phyloP scores from a whole-genome alignment of 805 yeast species.

The Metahyphopichia silvanorum region DNA sequence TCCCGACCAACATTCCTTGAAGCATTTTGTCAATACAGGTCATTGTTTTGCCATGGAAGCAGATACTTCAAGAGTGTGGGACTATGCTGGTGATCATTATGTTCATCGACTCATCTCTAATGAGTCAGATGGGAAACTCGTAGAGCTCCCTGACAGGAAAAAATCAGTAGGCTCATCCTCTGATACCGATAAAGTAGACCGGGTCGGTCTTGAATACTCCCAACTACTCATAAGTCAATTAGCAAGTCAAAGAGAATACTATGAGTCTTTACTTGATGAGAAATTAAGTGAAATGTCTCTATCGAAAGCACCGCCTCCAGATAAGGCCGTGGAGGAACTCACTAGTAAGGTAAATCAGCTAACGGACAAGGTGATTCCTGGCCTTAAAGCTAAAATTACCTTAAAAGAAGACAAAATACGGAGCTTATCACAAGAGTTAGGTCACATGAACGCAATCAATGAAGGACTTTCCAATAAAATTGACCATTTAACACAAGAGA shows the following conservation, averaged over 20 bases:
- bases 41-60: slow-evolving; percentile 93
- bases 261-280: slow-evolving; percentile 47
- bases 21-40: slow-evolving; percentile 71
- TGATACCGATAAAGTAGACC: slow-evolving; percentile 43
- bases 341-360: slow-evolving; percentile 19
- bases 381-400: slow-evolving; percentile 28
- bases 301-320: slow-evolving; percentile 18
- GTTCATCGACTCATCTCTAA: slow-evolving; percentile 84
- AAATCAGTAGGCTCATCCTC: slow-evolving; percentile 6
- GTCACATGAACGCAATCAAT: slow-evolving; percentile 28
- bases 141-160: slow-evolving; percentile 56
- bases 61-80: slow-evolving; percentile 86
- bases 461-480: slow-evolving; percentile 39
- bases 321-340: slow-evolving; percentile 26
- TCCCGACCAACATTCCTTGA: slow-evolving; percentile 78
- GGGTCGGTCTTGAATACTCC: slow-evolving; percentile 73
- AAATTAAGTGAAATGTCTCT: slow-evolving; percentile 6
- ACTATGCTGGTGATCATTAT: slow-evolving; percentile 85
- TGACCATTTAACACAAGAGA: slow-evolving; percentile 26
- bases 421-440: slow-evolving; percentile 27
- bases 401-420: slow-evolving; percentile 26
- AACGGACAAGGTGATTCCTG: slow-evolving; percentile 26
- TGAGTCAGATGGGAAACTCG: slow-evolving; percentile 85
- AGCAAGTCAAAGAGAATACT: slow-evolving; percentile 82
- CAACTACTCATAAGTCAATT: slow-evolving; percentile 74